These are phyloP conservation scores for Suillus subaureus DNA, from an alignment of 768 basidiomycete species.

Conservation along the genomic window DNA sequence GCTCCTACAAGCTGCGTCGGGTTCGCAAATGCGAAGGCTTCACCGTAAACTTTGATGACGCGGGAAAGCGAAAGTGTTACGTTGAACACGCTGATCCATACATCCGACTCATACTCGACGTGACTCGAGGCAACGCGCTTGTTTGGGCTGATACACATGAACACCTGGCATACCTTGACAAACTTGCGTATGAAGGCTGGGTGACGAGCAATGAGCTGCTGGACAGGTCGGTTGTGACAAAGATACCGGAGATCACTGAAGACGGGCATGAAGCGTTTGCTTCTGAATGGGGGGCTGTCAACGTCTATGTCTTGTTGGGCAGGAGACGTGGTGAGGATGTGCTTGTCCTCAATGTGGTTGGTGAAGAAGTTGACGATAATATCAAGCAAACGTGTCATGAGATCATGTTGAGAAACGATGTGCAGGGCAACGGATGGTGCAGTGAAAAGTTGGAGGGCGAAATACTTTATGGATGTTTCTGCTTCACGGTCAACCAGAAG, in stretches of 20 bases:
- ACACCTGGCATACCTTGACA: constrained; percentile 78
- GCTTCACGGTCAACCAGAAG: constrained; percentile 92
- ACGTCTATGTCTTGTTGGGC: constrained; percentile 61
- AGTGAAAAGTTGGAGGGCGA: constrained; percentile 91
- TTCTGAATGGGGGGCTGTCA: constrained; percentile 85
- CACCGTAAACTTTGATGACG: constrained; percentile 87
- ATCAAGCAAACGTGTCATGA: constrained; percentile 77
- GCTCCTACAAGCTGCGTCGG: constrained; percentile 63
- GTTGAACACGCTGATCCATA: constrained; percentile 96
- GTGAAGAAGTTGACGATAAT: constrained; percentile 94
- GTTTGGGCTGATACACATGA: constrained; percentile 93
- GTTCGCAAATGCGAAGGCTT: constrained; percentile 67
- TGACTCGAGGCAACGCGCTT: constrained; percentile 80
- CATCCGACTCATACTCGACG: constrained; percentile 95
- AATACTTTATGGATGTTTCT: constrained; percentile 93
- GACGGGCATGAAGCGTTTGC: constrained; percentile 94
- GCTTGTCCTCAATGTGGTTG: constrained; percentile 78
- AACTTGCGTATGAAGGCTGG: constrained; percentile 71
- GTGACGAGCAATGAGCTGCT: constrained; percentile 72
- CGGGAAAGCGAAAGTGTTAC: constrained; percentile 89
- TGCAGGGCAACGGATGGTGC: constrained; percentile 83
- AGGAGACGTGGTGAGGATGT: constrained; percentile 45
- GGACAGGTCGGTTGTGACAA: constrained; percentile 79
- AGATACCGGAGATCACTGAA: constrained; percentile 90
- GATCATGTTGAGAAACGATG: constrained; percentile 70